phyloP scores from a whole-genome alignment of 2,329 filamentous ascomycete genomes.

The Knufia petricola region DNA sequence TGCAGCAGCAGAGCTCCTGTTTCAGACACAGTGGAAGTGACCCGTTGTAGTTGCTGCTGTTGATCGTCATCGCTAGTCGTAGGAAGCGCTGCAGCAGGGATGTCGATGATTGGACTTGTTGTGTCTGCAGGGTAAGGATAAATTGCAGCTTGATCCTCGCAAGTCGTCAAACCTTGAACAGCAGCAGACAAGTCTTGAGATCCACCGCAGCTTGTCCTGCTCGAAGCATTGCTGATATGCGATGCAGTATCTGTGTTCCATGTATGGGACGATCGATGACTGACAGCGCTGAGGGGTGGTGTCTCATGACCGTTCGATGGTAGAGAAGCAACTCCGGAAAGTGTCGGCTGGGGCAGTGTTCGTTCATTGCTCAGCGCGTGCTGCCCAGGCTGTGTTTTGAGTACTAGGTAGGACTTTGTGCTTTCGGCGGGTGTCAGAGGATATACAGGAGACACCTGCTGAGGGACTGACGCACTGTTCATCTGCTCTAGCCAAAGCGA shows the following conservation, averaged over 20 bases:
- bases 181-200: slow-evolving; percentile 4
- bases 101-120: background rate
- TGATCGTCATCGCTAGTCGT: background rate
- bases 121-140: slow-evolving; percentile 3
- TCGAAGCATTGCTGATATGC: slow-evolving; percentile 9
- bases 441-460: slow-evolving; percentile 3
- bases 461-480: slow-evolving; percentile 1
- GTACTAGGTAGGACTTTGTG: background rate
- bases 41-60: background rate
- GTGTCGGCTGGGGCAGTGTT: background rate
- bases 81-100: slow-evolving; percentile 6
- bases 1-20: background rate
- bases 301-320: slow-evolving; percentile 3
- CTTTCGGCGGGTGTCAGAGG: slow-evolving; percentile 8
- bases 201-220: slow-evolving; percentile 9
- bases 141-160: slow-evolving; percentile 3
- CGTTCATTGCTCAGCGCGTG: slow-evolving; percentile 8
- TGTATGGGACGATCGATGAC: slow-evolving; percentile 10
- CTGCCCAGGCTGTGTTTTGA: slow-evolving; percentile 1
- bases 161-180: slow-evolving; percentile 1
- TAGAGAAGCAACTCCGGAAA: background rate
- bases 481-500: slow-evolving; percentile 8
- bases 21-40: background rate
- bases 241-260: slow-evolving; percentile 10
- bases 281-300: slow-evolving; percentile 9